A percentile compares a stretch with the other conserved stretches of the same genome.
phyloP scores from a whole-genome alignment of 495 filamentous ascomycete genomes.

The Tuber umbilicatum region DNA sequence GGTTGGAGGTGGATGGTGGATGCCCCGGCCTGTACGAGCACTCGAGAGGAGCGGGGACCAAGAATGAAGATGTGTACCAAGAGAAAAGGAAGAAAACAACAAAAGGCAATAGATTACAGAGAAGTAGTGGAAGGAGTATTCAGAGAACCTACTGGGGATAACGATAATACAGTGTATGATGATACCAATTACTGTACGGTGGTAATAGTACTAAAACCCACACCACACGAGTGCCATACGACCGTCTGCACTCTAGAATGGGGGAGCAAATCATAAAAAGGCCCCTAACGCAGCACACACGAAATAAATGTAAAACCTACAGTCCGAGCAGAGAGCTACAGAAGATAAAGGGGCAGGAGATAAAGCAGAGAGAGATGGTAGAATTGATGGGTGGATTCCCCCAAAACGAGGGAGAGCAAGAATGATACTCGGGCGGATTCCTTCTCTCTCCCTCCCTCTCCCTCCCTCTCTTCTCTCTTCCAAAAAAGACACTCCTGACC shows the following conservation, averaged over 20 bases:
- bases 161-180: background rate
- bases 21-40: background rate
- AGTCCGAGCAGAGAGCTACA: background rate
- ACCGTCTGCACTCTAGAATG: background rate
- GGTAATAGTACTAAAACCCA: background rate
- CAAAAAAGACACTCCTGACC: background rate
- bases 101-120: background rate
- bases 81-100: background rate
- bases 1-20: background rate
- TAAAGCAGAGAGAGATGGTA: background rate
- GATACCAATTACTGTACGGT: background rate
- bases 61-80: background rate
- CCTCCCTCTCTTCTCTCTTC: background rate
- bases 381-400: background rate
- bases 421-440: background rate
- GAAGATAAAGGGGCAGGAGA: background rate
- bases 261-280: background rate
- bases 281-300: background rate
- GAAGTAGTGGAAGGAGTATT: background rate
- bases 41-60: conserved; percentile 17
- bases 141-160: background rate
- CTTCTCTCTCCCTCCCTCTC: background rate
- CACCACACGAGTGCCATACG: background rate
- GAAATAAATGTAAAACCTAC: background rate
- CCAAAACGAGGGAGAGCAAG: background rate